Evolutionary conservation across 208 protist genomes (phyloP).

Genomic region (Wallacemonas sp.): DNA sequence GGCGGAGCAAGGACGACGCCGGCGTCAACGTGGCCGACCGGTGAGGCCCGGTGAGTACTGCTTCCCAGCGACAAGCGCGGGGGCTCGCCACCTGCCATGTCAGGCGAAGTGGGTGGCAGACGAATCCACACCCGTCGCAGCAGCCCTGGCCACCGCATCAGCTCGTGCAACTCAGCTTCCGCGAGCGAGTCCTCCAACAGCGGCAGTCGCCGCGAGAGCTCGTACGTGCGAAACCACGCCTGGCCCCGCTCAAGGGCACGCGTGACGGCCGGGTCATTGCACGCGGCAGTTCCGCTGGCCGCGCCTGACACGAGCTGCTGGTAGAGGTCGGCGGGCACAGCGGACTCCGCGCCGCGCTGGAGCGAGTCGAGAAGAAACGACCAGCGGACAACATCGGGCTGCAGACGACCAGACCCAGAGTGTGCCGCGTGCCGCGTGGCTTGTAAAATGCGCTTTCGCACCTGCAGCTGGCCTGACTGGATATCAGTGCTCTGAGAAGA

Average conservation of each 20-base stretch:
- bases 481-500: conserved; percentile 57
- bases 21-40: too few species aligned
- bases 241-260: conserved; percentile 32
- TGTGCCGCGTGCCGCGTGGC: conserved; percentile 12
- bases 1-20: too few species aligned
- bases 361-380: conserved; percentile 63
- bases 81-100: background rate
- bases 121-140: conserved; percentile 60
- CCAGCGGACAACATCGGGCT: conserved; percentile 46
- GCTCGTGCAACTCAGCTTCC: conserved; percentile 50
- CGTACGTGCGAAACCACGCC: conserved; percentile 52
- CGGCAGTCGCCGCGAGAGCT: conserved; percentile 66
- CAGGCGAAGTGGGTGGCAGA: conserved; percentile 39
- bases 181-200: conserved; percentile 78
- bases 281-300: conserved; percentile 7
- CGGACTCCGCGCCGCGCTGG: conserved; percentile 26
- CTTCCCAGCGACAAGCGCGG: background rate
- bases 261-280: conserved; percentile 5
- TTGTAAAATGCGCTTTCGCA: conserved; percentile 52
- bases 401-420: conserved; percentile 21
- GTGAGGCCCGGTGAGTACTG: background rate
- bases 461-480: conserved; percentile 64
- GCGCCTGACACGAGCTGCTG: conserved; percentile 19
- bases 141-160: conserved; percentile 53
- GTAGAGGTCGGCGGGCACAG: conserved; percentile 22